A percentile compares a stretch with the other conserved stretches of the same genome.
Evolutionary conservation across 495 filamentous ascomycete genomes (phyloP).

Genomic region (Diplogelasinospora grovesii): DNA sequence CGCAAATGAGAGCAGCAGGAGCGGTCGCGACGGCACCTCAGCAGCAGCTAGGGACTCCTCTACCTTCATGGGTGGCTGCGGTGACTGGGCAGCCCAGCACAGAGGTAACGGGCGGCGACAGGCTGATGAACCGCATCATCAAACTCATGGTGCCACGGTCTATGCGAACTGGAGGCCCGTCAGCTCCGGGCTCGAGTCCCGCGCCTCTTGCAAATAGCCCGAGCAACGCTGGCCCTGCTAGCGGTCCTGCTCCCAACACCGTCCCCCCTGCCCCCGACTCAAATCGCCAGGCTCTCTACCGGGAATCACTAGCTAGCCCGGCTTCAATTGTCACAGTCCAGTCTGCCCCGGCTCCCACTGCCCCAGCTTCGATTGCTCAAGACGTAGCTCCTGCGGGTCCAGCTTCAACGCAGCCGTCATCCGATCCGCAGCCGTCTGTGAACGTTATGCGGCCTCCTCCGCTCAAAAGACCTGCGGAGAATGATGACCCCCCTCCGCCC

Average conservation of each 20-base stretch:
- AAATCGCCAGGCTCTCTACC: neutral
- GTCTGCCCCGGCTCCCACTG: too few species aligned
- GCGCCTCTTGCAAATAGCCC: too few species aligned
- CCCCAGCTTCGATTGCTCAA: too few species aligned
- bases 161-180: neutral
- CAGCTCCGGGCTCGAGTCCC: neutral
- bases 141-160: constrained; percentile 8
- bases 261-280: neutral
- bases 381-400: neutral
- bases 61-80: neutral
- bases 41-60: neutral
- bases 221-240: neutral
- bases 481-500: neutral
- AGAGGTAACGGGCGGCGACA: neutral
- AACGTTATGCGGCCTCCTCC: neutral
- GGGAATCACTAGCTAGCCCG: too few species aligned
- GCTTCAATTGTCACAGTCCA: too few species aligned
- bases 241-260: neutral
- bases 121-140: constrained; percentile 4
- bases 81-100: neutral
- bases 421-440: neutral
- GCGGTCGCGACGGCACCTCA: neutral
- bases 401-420: neutral
- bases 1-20: neutral
- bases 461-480: neutral